Evolutionary conservation across 2,329 filamentous ascomycete species (phyloP), one percentile per base, ranked within the genome.

Genomic region (Fusarium brachygibbosum): DNA sequence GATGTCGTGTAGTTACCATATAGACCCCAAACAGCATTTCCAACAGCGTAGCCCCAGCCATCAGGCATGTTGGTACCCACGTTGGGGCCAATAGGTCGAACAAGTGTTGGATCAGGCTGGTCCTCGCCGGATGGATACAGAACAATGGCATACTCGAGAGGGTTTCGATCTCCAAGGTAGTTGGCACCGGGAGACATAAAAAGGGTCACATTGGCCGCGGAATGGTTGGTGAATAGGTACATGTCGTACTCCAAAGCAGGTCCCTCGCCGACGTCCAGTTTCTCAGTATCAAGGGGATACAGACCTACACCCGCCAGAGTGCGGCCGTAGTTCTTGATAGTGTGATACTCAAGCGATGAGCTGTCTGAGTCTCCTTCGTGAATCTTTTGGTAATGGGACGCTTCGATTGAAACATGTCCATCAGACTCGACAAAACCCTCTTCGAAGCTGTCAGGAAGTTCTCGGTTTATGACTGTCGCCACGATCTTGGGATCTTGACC

Each of bases 341-440:
- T 84, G 58, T 83, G 81, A 75, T 89, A 90, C 5, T 79, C 45
- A 0, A 66, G 37, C 12, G 53, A 41, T 1, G 58, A 79, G n/a
- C 82, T 71, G 10, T 76, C 71, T 1, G 71, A 73, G 13, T 64
- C 35, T 0, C 73, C 70, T 2, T 71, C 66, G 55, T 80, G 58
- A 63, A 84, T 76, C 71, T 80, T 75, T 75, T 86, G 79, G 76
- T 83, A 85, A 66, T 88, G 83, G 2, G 82, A 80, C 0, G 82
- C 87, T 62, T 88, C 84, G 46, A 89, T 87, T 14, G 86, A 79
- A 23, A 89, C 79, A 54, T 84, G 80, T n/a, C 81, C 79, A 70
- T 91, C 88, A 0, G 85, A 85, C 76, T 92, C 90, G 45, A 91
- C 82, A 65, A 90, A 91, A 5, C 89, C 90, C 31, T 78, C 60